Evolutionary conservation across 768 basidiomycete species (phyloP).

Genomic region (Termitomyces bulborhizus): DNA sequence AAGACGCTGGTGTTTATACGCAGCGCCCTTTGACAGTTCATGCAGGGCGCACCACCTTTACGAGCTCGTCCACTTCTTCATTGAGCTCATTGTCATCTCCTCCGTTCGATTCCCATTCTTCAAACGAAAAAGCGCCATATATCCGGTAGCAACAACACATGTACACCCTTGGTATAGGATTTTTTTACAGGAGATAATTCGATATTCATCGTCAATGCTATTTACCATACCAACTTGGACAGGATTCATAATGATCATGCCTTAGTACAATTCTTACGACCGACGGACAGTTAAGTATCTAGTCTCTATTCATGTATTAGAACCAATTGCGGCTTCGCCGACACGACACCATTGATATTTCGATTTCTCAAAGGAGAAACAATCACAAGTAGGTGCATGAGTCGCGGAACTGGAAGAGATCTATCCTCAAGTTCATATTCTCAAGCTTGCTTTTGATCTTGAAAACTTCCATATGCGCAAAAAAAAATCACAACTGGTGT

Average conservation of each 20-base stretch:
- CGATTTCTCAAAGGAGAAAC: no score
- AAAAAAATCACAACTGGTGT: no score
- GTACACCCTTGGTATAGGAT: background rate
- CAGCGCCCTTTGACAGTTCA: conserved; percentile 16
- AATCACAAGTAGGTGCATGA: no score
- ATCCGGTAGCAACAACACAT: conserved; percentile 2
- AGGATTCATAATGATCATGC: background rate
- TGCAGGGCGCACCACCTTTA: conserved; percentile 20
- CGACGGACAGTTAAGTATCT: background rate
- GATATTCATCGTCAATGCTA: background rate
- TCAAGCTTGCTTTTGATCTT: no score
- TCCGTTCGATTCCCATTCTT: conserved; percentile 15
- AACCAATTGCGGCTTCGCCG: no score
- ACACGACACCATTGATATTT: no score
- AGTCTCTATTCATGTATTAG: background rate
- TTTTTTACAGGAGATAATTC: background rate
- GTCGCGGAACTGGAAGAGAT: no score
- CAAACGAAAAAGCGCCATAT: conserved; percentile 14
- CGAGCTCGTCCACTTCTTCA: conserved; percentile 26
- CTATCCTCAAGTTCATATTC: no score
- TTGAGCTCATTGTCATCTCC: conserved; percentile 22
- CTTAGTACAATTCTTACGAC: background rate
- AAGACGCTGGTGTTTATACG: conserved; percentile 2
- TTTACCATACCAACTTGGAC: conserved; percentile 1
- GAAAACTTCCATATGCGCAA: no score